A percentile compares a stretch with the other conserved stretches of the same genome.
phyloP scores from a whole-genome alignment of 1,284 basidiomycete species.

The Boletellus deceptivus region DNA sequence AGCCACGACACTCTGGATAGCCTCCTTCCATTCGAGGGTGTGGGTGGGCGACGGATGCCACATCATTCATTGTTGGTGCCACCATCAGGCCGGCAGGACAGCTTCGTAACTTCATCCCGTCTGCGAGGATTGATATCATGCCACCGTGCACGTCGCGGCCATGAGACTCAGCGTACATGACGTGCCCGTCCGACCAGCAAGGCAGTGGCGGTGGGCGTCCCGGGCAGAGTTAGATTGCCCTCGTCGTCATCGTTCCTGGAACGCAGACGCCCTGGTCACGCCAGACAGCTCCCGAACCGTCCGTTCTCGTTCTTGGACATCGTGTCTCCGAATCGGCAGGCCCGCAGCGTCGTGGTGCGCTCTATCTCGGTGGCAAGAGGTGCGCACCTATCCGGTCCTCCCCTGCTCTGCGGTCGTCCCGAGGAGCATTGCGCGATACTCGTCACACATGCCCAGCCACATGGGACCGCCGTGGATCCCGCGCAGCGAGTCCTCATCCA shows the following conservation, averaged over 20 bases:
- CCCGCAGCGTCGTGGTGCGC: background rate
- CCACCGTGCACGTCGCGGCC: slow-evolving; percentile 3
- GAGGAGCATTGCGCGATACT: background rate
- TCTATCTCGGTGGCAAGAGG: slow-evolving; percentile 7
- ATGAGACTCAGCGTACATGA: slow-evolving; percentile 6
- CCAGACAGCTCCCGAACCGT: background rate
- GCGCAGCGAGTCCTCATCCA: slow-evolving; percentile 4
- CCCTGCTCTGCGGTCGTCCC: background rate
- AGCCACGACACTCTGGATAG: background rate
- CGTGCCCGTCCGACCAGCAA: slow-evolving; percentile 20
- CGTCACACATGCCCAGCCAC: slow-evolving; percentile 6
- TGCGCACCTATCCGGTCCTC: background rate
- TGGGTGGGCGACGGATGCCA: slow-evolving; percentile 10
- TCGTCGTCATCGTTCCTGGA: slow-evolving; percentile 4
- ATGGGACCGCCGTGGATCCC: slow-evolving; percentile 2
- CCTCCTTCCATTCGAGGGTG: slow-evolving; percentile 12
- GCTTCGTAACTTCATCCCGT: slow-evolving; percentile 17
- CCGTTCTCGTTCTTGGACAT: background rate
- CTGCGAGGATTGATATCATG: slow-evolving; percentile 1
- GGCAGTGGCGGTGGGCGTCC: slow-evolving; percentile 14
- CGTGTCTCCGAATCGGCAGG: slow-evolving; percentile 1
- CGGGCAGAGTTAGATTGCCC: slow-evolving; percentile 1
- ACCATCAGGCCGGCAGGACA: slow-evolving; percentile 11
- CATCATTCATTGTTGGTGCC: slow-evolving; percentile 12
- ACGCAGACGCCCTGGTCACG: background rate